Base-by-base conservation (phyloP, 495 filamentous ascomycete genomes). In the Aspergillus indologenus region DNA sequence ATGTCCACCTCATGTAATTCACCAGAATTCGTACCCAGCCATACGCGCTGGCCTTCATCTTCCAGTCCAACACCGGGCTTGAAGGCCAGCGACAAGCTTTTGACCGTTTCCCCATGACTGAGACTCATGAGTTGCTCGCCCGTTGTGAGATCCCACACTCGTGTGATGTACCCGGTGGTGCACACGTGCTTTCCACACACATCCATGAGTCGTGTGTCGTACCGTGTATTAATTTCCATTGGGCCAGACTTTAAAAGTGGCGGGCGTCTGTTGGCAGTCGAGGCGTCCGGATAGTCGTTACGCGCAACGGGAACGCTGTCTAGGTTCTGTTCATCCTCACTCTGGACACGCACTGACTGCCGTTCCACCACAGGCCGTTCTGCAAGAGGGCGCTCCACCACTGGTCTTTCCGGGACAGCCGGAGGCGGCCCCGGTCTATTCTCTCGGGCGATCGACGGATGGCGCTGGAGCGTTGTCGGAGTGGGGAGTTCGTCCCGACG, bases 1-100 rank as follows among this genome's bases (percentile, higher is more conserved):
- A 98, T 83, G 72, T 97, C 91, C 48, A 96, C 77, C 74, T 98
- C 94, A 46, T 93, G 81, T 18, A 98, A 73, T 59, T 97, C 95
- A 23, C 94, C 94, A 47, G 82, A 72, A 64, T 85, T 96, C 29
- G 86, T 96, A 0, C 94, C 94, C 17, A 98, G 80, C 94, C 94
- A 98, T n/a, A 98, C 60, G 15, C 86, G 82, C 47, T 80, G 77
- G 12, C 92, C 92, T 71, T 97, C 93, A 46, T 92, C 87, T 57
- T 88, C 83, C 7, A 91, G 77, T 48, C 84, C 82, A 21, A 75
- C 71, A 0, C 87, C 84, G 8, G 93, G 90, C 71, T 93, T 96
- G 71, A 98, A 98, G 3, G 87, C 81, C 1, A 97, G 71, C 17
- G 93, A 85, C 17, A 90, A 85, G 31, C 88, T 85, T 67, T 88